Conservation (phyloP, 306 rosid species). For the Hippophae rhamnoides region DNA sequence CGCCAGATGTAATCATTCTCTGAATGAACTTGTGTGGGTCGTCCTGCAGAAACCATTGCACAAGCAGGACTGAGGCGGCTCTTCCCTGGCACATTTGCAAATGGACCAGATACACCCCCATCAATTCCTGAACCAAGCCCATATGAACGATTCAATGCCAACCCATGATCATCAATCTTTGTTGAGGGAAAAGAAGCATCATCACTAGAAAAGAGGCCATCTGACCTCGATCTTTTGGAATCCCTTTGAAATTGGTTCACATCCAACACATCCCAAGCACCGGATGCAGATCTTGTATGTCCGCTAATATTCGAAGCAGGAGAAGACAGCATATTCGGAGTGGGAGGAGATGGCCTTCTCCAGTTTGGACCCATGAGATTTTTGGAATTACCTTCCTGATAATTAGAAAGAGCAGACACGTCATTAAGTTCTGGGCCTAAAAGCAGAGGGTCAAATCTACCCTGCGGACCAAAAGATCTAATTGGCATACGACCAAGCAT, state of each 20-base stretch:
- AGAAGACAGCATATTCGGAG: slow-evolving; percentile 61
- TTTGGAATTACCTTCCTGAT: slow-evolving; percentile 69
- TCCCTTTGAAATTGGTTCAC: slow-evolving; percentile 68
- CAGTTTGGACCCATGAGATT: slow-evolving; percentile 60
- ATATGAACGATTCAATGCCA: slow-evolving; percentile 47
- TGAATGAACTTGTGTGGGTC: slow-evolving; percentile 36
- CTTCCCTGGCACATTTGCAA: slow-evolving; percentile 43
- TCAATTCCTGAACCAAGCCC: slow-evolving; percentile 36
- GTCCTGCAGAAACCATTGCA: slow-evolving; percentile 42
- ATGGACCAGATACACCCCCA: slow-evolving; percentile 37
- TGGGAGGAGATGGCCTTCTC: slow-evolving; percentile 80
- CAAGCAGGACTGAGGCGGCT: slow-evolving; percentile 48
- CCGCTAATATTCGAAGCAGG: slow-evolving; percentile 49
- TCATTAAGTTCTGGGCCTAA: slow-evolving; percentile 63
- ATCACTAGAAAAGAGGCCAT: slow-evolving; percentile 44
- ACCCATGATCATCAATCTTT: slow-evolving; percentile 44
- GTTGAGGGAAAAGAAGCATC: slow-evolving; percentile 48
- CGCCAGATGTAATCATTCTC: slow-evolving; percentile 85
- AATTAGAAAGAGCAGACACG: slow-evolving; percentile 30
- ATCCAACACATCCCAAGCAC: slow-evolving; percentile 77
- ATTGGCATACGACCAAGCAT: slow-evolving; percentile 47
- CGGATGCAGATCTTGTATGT: slow-evolving; percentile 48
- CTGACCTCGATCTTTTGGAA: slow-evolving; percentile 65
- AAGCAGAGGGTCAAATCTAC: slow-evolving; percentile 52
- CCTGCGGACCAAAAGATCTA: slow-evolving; percentile 75